Evolutionary conservation across 1,284 basidiomycete species (phyloP), one percentile per base, ranked within the genome.

Genomic region (Ustilago esculenta): DNA sequence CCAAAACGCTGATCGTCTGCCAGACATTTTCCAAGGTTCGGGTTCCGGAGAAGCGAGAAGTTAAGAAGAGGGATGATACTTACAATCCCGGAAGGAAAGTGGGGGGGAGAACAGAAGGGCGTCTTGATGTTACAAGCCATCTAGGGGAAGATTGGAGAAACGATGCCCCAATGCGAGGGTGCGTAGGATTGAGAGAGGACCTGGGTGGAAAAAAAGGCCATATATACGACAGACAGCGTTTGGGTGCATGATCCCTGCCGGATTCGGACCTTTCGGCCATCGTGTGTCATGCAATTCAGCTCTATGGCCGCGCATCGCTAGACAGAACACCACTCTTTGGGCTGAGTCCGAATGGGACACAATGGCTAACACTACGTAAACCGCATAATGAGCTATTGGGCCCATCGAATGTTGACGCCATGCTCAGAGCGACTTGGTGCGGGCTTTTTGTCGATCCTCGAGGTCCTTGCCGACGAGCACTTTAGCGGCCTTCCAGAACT

Each of bases 401-500:
- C 23, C 15, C 6, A 25, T 17, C 33, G 33, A 7, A 17, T n/a
- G 5, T 35, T 35, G 6, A n/a, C 18, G 5, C 29, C 24, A 11
- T 9, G 24, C 17, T 65, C 17, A 63, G 25, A 45, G 39, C 18
- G 56, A 45, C 61, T 71, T 71, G 40, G 23, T 40, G 35, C 57
- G 56, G 5, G 47, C 43, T 53, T 66, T 61, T 9, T 66, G 50
- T 43, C 75, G 60, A 24, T 79, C 75, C 34, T 67, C 59, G 12
- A 71, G 48, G 57, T 80, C 79, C 43, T 77, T 73, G 24, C 77
- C 79, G 9, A 80, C 80, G 9, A 80, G 69, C 73, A 95, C 91
- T 85, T 98, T 98, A 73, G 91, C 91, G 23, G 95, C 95, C 83
- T 98, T 99, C 94, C 94, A 98, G 72, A 98, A 89, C 83, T 99